phyloP scores from a whole-genome alignment of 1,284 basidiomycete species.

The Tremellales sp. region DNA sequence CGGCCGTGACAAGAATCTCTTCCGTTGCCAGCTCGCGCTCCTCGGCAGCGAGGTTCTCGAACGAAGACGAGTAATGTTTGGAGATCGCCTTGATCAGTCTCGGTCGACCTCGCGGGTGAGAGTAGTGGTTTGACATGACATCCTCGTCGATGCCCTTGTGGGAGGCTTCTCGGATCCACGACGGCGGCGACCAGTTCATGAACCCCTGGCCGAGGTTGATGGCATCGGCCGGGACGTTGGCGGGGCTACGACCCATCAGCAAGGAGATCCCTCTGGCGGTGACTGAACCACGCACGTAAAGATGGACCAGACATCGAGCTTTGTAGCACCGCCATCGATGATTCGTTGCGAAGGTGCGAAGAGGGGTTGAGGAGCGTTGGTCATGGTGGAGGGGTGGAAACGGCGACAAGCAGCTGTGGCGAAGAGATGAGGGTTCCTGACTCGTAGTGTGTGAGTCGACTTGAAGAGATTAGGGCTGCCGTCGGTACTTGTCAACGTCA shows the following conservation, averaged over 20 bases:
- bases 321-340: slow-evolving; percentile 46
- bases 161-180: slow-evolving; percentile 76
- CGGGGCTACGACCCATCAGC: slow-evolving; percentile 56
- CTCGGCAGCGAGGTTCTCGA: slow-evolving; percentile 54
- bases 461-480: too few relatives aligned
- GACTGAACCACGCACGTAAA: slow-evolving; percentile 65
- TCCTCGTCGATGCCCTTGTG: slow-evolving; percentile 62
- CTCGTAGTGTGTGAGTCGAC: too few relatives aligned
- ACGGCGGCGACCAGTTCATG: slow-evolving; percentile 77
- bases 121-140: slow-evolving; percentile 78
- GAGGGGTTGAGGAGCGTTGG: slow-evolving; percentile 15
- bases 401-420: slow-evolving; percentile 1
- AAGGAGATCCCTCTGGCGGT: slow-evolving; percentile 1
- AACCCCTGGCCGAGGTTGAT: slow-evolving; percentile 92
- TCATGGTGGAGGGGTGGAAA: slow-evolving; percentile 12
- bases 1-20: slow-evolving; percentile 91
- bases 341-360: slow-evolving; percentile 38
- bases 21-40: slow-evolving; percentile 74
- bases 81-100: slow-evolving; percentile 81
- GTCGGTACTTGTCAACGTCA: too few relatives aligned
- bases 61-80: slow-evolving; percentile 63
- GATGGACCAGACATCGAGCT: slow-evolving; percentile 85
- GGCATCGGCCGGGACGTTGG: slow-evolving; percentile 76
- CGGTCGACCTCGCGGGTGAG: slow-evolving; percentile 80
- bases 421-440: not conserved